Base-by-base conservation (phyloP, 2,329 filamentous ascomycete genomes). In the Penicillium sp. region DNA sequence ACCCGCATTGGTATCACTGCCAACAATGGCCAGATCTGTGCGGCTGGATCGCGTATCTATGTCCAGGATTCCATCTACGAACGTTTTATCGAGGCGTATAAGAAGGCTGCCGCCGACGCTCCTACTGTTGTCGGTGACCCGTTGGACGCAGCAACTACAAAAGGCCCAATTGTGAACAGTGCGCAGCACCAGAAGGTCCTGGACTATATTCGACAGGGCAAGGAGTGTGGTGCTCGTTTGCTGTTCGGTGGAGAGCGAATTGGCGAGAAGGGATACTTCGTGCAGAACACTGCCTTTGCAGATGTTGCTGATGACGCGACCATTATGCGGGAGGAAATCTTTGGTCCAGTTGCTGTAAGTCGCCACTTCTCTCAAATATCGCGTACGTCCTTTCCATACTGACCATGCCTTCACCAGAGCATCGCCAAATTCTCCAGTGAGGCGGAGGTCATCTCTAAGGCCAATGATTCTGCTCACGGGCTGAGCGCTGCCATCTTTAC, bases 351-450 rank as follows among this genome's bases (percentile, higher is more conserved):
- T 8, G 76, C 80, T 6, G 66, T 68, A 59, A 48, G 64, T 54
- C 12, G 15, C 11, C 35, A 20, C 15, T 25, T 49, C 18, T 18
- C n/a, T 14, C 5, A 9, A 22, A 8, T 4, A 2, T 18, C 2
- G 7, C 33, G n/a, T 8, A 37, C 11, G 12, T 18, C 5, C 1
- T 22, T 35, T 31, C 11, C 11, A 29, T 27, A 18, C 33, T 49
- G 12, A 40, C 9, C 35, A n/a, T 22, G 12, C 1, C 3, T 37
- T 2, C 12, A 43, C 8, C 11, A 67, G 57, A 82, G 82, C 0
- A 73, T 87, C 45, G 82, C 83, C 59, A 77, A 78, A 54, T 86
- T 86, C 59, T 78, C 83, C 4, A 82, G 77, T 0, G 84, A 86
- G 59, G 81, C 85, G 1, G 82, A 87, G 59, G 83, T 73, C 2